These are phyloP conservation scores for Lactarius hatsudake DNA, from an alignment of 768 basidiomycete genomes.

Conservation along the genomic window DNA sequence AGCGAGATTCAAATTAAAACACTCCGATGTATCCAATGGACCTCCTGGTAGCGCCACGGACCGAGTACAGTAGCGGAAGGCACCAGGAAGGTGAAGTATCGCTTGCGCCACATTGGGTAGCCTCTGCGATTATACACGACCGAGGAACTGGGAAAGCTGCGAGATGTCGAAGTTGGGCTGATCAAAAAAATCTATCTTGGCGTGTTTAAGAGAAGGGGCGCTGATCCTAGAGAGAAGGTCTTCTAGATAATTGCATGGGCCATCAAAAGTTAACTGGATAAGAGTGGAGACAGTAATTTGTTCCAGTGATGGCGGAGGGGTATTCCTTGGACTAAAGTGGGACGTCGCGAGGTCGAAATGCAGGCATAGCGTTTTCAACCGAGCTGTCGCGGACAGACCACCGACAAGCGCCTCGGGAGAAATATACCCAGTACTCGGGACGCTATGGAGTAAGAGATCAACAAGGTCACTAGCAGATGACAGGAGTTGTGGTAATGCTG, in stretches of 20 bases:
- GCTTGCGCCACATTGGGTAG: not conserved
- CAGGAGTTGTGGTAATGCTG: not conserved
- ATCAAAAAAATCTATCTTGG: not conserved
- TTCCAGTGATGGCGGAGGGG: not conserved
- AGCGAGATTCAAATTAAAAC: not conserved
- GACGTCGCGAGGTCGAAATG: not conserved
- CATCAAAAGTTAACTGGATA: not conserved
- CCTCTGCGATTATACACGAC: not conserved
- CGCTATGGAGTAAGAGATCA: not conserved
- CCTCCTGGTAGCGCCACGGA: not conserved
- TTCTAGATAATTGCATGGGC: not conserved
- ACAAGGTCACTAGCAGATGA: not conserved
- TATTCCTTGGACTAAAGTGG: too few relatives aligned
- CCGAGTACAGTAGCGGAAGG: not conserved
- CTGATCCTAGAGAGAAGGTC: not conserved
- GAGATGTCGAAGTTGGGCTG: not conserved
- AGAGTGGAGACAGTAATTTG: not conserved
- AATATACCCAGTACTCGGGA: not conserved
- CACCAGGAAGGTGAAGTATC: not conserved
- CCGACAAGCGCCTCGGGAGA: not conserved
- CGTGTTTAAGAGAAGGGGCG: not conserved
- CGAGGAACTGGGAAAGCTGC: not conserved
- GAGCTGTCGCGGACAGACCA: slow-evolving; percentile 1
- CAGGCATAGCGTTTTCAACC: not conserved
- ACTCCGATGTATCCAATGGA: not conserved